Evolutionary conservation across 495 filamentous ascomycete species (phyloP).

Genomic region (Podospora conica): DNA sequence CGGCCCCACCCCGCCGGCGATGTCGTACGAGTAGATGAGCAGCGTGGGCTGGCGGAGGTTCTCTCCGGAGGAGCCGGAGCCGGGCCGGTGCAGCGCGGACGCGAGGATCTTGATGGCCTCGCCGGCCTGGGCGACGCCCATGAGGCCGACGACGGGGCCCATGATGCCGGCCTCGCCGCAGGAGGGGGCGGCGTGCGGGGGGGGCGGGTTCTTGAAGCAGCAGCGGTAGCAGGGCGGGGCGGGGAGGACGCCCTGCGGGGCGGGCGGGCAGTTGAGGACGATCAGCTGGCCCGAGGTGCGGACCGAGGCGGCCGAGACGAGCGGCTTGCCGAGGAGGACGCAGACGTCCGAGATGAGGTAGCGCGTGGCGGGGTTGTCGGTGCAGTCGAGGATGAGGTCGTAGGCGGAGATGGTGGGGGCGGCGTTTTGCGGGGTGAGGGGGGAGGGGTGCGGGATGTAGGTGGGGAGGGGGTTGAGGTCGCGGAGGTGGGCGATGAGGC

Average conservation of each 20-base stretch:
- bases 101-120: conserved; percentile 81
- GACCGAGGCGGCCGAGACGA: conserved; percentile 84
- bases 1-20: conserved; percentile 26
- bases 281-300: conserved; percentile 85
- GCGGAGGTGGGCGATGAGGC: conserved; percentile 60
- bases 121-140: conserved; percentile 87
- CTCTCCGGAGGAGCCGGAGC: background rate
- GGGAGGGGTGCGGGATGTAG: conserved; percentile 54
- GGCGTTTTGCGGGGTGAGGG: conserved; percentile 60
- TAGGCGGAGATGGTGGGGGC: conserved; percentile 58
- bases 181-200: conserved; percentile 64
- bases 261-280: conserved; percentile 65
- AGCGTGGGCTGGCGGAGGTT: conserved; percentile 40
- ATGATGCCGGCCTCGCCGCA: conserved; percentile 92
- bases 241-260: conserved; percentile 31
- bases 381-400: conserved; percentile 88
- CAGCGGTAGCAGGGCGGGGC: conserved; percentile 86
- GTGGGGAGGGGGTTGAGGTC: conserved; percentile 62
- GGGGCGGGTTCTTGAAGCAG: conserved; percentile 82
- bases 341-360: conserved; percentile 91
- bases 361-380: conserved; percentile 82
- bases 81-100: conserved; percentile 23
- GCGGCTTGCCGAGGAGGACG: conserved; percentile 67
- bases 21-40: conserved; percentile 66
- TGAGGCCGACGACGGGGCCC: conserved; percentile 86